phyloP scores from a whole-genome alignment of 2,329 filamentous ascomycete species.

The Sclerotinia minor region DNA sequence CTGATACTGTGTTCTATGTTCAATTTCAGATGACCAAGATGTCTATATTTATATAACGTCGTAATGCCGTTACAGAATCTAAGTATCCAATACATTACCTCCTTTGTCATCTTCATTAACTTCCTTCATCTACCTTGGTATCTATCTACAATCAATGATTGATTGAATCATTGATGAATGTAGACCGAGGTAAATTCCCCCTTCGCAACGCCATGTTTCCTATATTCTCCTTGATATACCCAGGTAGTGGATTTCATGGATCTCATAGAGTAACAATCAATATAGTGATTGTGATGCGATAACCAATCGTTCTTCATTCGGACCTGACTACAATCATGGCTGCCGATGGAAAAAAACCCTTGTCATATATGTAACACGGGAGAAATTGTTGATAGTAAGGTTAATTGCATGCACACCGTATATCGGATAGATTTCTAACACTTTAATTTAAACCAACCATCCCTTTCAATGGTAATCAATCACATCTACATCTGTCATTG shows the following conservation, averaged over 20 bases:
- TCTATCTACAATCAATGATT: too few relatives aligned
- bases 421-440: not conserved
- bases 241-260: conserved; percentile 3
- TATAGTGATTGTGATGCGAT: not conserved
- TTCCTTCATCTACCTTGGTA: not conserved
- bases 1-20: not conserved
- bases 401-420: not conserved
- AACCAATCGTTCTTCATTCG: conserved; percentile 19
- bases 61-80: conserved; percentile 8
- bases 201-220: conserved; percentile 17
- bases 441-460: not conserved
- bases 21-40: conserved; percentile 14
- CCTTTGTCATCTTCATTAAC: not conserved
- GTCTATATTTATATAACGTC: not conserved
- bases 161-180: conserved; percentile 4
- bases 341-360: not conserved
- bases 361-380: conserved; percentile 20
- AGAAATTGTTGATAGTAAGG: not conserved
- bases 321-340: conserved; percentile 18
- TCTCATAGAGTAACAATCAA: conserved; percentile 16
- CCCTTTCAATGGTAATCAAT: not conserved
- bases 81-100: not conserved
- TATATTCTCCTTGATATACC: not conserved
- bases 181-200: not conserved
- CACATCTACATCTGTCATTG: too few relatives aligned